Evolutionary conservation across 2,329 filamentous ascomycete genomes (phyloP).

Genomic region (Pseudodiploospora longispora): DNA sequence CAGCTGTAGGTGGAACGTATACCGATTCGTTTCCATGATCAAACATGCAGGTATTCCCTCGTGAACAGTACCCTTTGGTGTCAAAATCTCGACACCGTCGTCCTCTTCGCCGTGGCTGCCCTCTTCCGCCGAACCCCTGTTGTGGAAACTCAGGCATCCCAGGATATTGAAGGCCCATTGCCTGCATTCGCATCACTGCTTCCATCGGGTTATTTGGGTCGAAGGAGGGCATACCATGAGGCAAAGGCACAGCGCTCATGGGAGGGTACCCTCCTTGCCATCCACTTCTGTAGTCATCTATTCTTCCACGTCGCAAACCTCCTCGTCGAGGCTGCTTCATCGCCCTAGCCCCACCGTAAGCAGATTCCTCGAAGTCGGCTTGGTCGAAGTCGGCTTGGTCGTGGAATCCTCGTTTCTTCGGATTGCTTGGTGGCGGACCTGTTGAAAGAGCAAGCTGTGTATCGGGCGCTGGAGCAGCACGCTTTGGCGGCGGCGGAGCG

Average conservation of each 20-base stretch:
- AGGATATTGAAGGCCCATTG: constrained; percentile 38
- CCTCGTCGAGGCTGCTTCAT: constrained; percentile 55
- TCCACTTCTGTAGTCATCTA: constrained; percentile 15
- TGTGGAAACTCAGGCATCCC: constrained; percentile 32
- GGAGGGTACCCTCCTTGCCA: constrained; percentile 3
- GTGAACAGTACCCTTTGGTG: constrained; percentile 61
- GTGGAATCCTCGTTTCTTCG: constrained; percentile 29
- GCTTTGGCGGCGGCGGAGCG: constrained; percentile 32
- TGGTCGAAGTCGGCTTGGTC: constrained; percentile 17
- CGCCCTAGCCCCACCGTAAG: constrained; percentile 30
- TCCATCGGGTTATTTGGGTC: constrained; percentile 55
- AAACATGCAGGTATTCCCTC: constrained; percentile 58
- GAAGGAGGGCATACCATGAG: constrained; percentile 35
- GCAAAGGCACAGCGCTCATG: constrained; percentile 10
- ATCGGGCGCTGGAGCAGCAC: constrained; percentile 3
- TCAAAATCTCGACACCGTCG: constrained; percentile 62
- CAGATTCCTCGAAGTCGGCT: constrained; percentile 17
- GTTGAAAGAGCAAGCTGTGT: constrained; percentile 5
- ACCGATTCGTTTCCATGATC: constrained; percentile 55
- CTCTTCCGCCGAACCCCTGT: constrained; percentile 13
- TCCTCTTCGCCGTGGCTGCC: constrained; percentile 29
- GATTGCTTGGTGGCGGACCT: constrained; percentile 4
- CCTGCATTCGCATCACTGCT: constrained; percentile 53
- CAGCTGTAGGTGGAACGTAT: constrained; percentile 23
- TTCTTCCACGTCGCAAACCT: constrained; percentile 22